phyloP scores from a whole-genome alignment of 208 protist genomes.

The Crithidia brevicula region DNA sequence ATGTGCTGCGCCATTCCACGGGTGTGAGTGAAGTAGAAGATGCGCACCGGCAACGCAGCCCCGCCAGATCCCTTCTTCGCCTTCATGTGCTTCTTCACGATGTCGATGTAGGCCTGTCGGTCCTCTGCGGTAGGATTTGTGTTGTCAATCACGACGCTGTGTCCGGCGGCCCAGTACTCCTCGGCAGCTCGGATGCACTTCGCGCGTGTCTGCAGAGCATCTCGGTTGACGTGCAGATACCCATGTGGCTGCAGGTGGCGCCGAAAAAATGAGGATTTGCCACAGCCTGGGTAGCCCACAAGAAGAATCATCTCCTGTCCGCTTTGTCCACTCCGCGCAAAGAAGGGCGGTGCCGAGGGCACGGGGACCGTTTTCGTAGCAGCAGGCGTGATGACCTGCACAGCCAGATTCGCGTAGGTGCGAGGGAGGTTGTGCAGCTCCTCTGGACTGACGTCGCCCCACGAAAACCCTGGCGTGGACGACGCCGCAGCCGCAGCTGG shows the following conservation, averaged over 20 bases:
- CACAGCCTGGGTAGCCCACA: constrained; percentile 82
- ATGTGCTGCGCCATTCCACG: constrained; percentile 78
- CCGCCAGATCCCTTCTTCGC: background rate
- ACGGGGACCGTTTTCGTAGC: constrained; percentile 9
- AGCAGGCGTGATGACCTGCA: constrained; percentile 29
- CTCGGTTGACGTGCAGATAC: constrained; percentile 84
- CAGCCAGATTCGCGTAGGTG: constrained; percentile 46
- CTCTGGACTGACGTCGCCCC: constrained; percentile 60
- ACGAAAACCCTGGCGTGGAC: constrained; percentile 24
- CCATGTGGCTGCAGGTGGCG: constrained; percentile 80
- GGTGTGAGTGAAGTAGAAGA: constrained; percentile 71
- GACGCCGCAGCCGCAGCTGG: background rate
- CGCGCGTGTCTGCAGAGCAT: constrained; percentile 72
- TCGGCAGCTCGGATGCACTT: constrained; percentile 61
- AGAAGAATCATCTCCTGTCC: constrained; percentile 88
- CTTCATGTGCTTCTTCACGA: constrained; percentile 35
- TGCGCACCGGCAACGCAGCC: constrained; percentile 46
- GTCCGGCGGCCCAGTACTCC: constrained; percentile 50
- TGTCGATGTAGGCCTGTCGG: constrained; percentile 59
- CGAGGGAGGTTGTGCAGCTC: constrained; percentile 47
- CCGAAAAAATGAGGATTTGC: constrained; percentile 91
- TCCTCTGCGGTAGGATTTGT: constrained; percentile 75
- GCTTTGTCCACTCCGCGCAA: constrained; percentile 1
- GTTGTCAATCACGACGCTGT: constrained; percentile 92
- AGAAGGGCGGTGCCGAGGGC: constrained; percentile 27